Evolutionary conservation across 2,329 filamentous ascomycete genomes (phyloP), one percentile per base, ranked within the genome.

Genomic region (Didymella pomorum): DNA sequence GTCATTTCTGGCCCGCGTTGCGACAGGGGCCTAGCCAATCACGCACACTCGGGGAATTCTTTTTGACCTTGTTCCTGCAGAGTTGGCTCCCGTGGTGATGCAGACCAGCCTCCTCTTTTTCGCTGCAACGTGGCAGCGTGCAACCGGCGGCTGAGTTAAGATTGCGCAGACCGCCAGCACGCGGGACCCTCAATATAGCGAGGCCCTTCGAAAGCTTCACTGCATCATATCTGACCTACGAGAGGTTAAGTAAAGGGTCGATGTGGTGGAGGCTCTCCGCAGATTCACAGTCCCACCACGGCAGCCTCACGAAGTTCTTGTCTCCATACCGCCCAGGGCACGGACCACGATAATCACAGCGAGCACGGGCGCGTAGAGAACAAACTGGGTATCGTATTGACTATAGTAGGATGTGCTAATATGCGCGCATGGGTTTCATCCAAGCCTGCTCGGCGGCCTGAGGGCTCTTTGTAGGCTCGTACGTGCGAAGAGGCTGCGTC

Each of bases 81-180:
- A 66, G 43, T 56, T 45, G 46, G 52, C 48, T 55, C 35, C 52
- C 43, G 52, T 43, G 26, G 47, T 60, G 54, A 58, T 64, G 56
- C 61, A 53, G 18, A 33, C 69, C 69, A 71, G 64, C 69, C 69
- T 68, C 66, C 66, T 66, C 58, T 46, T 62, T 67, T 64, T 55
- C n/a, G 16, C 42, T 51, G 65, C 61, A 61, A 71, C 69, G 69
- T 71, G 69, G 66, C 69, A 63, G 58, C 62, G 53, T 63, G 59
- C 56, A 54, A 46, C 39, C 44, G 56, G 56, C 56, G 52, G 39
- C 56, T 50, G 26, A 46, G 56, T 58, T 58, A 58, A 58, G 56
- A 58, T 58, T 58, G 50, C 56, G 44, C 56, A 35, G 50, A 46
- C 56, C 50, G 56, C 56, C 56, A 31, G 50, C 56, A 25, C 18